Conservation (phyloP, 495 filamentous ascomycete genomes). For the Annulohypoxylon moriforme region DNA sequence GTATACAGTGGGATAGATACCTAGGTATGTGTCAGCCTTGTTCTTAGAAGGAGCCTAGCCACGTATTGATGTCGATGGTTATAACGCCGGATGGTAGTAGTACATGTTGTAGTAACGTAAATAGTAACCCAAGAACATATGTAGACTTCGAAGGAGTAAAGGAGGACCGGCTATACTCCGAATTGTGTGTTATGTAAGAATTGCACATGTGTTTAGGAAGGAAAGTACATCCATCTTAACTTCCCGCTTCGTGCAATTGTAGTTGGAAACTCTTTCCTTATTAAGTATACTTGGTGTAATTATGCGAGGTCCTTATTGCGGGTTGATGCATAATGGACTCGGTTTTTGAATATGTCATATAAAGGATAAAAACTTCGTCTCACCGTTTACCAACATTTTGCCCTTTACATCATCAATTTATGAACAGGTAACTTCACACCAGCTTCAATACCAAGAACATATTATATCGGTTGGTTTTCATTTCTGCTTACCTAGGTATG, state of each 20-base stretch:
- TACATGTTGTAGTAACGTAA: slow-evolving; percentile 27
- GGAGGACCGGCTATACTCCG: background rate
- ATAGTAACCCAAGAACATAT: background rate
- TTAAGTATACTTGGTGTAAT: background rate
- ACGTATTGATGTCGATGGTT: slow-evolving; percentile 9
- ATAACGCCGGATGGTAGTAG: slow-evolving; percentile 16
- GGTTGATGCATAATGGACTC: slow-evolving; percentile 1
- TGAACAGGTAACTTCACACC: background rate
- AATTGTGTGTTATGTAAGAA: background rate
- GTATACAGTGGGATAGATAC: slow-evolving; percentile 6
- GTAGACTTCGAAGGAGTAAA: background rate
- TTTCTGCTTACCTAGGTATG: background rate
- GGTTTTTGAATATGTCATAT: background rate
- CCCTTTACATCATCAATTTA: background rate
- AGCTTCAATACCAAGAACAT: background rate
- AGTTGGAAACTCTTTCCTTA: background rate
- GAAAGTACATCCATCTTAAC: background rate
- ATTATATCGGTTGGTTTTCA: background rate
- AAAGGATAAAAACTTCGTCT: background rate
- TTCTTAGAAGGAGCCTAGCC: slow-evolving; percentile 16
- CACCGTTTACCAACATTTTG: too few relatives aligned
- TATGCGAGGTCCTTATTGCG: background rate
- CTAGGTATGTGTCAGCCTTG: slow-evolving; percentile 28
- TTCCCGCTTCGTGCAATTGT: background rate
- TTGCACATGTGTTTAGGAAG: background rate